These are phyloP conservation scores for Wickerhamomyces chaumierensis DNA, from an alignment of 805 yeast species.

Conservation along the genomic window DNA sequence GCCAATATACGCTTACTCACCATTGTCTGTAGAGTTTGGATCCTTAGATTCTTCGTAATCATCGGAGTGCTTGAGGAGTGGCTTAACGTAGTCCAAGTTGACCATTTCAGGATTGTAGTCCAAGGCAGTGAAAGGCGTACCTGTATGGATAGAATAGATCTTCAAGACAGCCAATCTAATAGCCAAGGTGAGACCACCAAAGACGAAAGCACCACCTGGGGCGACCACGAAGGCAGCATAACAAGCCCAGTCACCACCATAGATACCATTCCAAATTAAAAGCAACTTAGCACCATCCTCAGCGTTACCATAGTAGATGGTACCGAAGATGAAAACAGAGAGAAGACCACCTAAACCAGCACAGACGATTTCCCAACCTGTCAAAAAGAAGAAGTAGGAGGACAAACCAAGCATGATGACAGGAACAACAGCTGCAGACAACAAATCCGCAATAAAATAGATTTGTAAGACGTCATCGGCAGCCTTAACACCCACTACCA, in stretches of 20 bases:
- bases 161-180: slow-evolving; percentile 28
- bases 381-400: slow-evolving; percentile 51
- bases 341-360: slow-evolving; percentile 80
- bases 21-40: not conserved
- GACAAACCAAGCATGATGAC: slow-evolving; percentile 71
- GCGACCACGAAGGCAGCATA: slow-evolving; percentile 92
- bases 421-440: slow-evolving; percentile 82
- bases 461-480: slow-evolving; percentile 80
- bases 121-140: slow-evolving; percentile 23
- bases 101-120: slow-evolving; percentile 6
- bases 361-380: slow-evolving; percentile 70
- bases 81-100: not conserved
- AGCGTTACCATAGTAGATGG: slow-evolving; percentile 65
- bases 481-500: slow-evolving; percentile 72
- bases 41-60: not conserved
- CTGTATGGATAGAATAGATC: slow-evolving; percentile 11
- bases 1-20: no score
- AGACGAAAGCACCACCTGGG: slow-evolving; percentile 65
- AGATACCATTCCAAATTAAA: slow-evolving; percentile 71
- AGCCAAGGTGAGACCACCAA: slow-evolving; percentile 41
- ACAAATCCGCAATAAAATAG: slow-evolving; percentile 82
- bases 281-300: slow-evolving; percentile 67
- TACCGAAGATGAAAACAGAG: slow-evolving; percentile 74
- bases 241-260: slow-evolving; percentile 80
- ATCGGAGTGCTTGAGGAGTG: not conserved